phyloP scores from a whole-genome alignment of 2,329 filamentous ascomycete genomes.

The Zalaria obscura region DNA sequence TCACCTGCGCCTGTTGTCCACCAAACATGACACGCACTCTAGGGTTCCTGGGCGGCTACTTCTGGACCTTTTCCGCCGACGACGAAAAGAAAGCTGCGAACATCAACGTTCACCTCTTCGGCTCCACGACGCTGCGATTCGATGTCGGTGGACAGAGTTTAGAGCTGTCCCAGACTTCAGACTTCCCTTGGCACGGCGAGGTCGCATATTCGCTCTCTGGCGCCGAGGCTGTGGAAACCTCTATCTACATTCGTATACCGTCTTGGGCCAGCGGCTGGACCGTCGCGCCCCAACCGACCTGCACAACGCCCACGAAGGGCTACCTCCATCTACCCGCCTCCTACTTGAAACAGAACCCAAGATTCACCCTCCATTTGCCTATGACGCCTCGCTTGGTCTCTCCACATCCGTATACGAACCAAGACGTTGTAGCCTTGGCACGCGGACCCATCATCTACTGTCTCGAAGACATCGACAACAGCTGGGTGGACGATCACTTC shows the following conservation, averaged over 20 bases:
- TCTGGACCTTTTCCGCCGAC: slow-evolving; percentile 32
- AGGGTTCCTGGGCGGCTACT: slow-evolving; percentile 41
- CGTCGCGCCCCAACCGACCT: slow-evolving; percentile 21
- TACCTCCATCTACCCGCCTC: slow-evolving; percentile 33
- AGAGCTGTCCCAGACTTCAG: slow-evolving; percentile 33
- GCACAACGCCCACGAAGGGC: slow-evolving; percentile 26
- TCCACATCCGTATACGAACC: slow-evolving; percentile 43
- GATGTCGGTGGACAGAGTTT: slow-evolving; percentile 20
- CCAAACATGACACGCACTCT: slow-evolving; percentile 44
- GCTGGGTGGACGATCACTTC: slow-evolving; percentile 42
- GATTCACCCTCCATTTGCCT: slow-evolving; percentile 31
- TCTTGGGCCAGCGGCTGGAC: slow-evolving; percentile 30
- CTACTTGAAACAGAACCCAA: slow-evolving; percentile 25
- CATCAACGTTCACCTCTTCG: slow-evolving; percentile 44
- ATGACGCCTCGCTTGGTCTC: slow-evolving; percentile 35
- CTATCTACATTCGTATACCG: slow-evolving; percentile 39
- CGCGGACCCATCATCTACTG: slow-evolving; percentile 48
- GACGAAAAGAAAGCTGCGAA: slow-evolving; percentile 14
- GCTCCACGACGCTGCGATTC: slow-evolving; percentile 32
- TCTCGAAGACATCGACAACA: slow-evolving; percentile 44
- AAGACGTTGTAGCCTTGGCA: slow-evolving; percentile 38
- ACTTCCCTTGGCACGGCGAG: slow-evolving; percentile 45
- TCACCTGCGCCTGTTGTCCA: slow-evolving; percentile 45
- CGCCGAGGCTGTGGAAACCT: slow-evolving; percentile 18
- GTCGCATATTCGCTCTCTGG: slow-evolving; percentile 31